phyloP scores from a whole-genome alignment of 768 basidiomycete genomes.

The Trametopsis cervina region DNA sequence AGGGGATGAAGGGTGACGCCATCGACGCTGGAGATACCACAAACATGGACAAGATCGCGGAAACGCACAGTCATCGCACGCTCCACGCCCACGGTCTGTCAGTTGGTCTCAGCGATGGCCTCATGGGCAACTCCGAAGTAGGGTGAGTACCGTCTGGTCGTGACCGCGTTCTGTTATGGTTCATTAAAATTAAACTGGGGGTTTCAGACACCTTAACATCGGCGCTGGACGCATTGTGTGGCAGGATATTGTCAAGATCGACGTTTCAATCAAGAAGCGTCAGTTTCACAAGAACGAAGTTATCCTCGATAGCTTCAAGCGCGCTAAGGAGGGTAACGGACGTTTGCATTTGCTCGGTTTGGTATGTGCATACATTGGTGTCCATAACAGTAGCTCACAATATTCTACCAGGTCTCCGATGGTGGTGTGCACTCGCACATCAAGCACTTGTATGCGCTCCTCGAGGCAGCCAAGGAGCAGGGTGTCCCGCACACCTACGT shows the following conservation, averaged over 20 bases:
- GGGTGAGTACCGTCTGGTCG: slow-evolving; percentile 48
- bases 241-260: slow-evolving; percentile 97
- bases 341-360: slow-evolving; percentile 86
- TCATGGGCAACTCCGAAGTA: slow-evolving; percentile 98
- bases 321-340: slow-evolving; percentile 77
- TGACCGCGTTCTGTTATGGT: neutral
- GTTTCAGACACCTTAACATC: slow-evolving; percentile 85
- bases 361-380: slow-evolving; percentile 32
- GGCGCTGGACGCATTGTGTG: slow-evolving; percentile 93
- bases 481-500: slow-evolving; percentile 82
- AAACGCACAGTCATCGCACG: slow-evolving; percentile 63
- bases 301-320: slow-evolving; percentile 68
- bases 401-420: slow-evolving; percentile 63
- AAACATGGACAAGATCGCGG: slow-evolving; percentile 84
- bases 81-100: slow-evolving; percentile 86
- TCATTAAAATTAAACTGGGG: neutral
- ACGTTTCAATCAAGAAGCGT: slow-evolving; percentile 83
- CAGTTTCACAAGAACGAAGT: slow-evolving; percentile 74
- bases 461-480: slow-evolving; percentile 83
- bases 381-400: neutral
- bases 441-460: slow-evolving; percentile 79
- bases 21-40: slow-evolving; percentile 79
- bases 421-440: slow-evolving; percentile 98
- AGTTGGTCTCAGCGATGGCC: slow-evolving; percentile 85
- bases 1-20: slow-evolving; percentile 79